Conservation (phyloP, 2,329 filamentous ascomycete genomes). For the Zasmidium citrigriseum region DNA sequence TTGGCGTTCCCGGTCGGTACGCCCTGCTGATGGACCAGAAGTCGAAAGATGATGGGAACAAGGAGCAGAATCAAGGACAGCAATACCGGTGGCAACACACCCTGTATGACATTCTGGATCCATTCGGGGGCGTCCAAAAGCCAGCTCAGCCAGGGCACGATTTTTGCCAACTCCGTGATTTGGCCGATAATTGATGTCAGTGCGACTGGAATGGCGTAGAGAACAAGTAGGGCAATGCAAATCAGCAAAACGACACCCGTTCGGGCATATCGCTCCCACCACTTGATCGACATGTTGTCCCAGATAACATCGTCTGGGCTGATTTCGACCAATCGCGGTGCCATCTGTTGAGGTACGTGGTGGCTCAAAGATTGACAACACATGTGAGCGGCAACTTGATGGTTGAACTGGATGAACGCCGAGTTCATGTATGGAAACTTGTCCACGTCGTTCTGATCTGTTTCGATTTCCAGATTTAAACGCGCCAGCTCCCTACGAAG, state of each 20-base stretch:
- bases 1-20: constrained; percentile 79
- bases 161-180: constrained; percentile 66
- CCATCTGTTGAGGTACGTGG: constrained; percentile 91
- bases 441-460: constrained; percentile 82
- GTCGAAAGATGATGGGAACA: constrained; percentile 74
- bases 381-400: constrained; percentile 97
- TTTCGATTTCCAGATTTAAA: constrained; percentile 87
- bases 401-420: constrained; percentile 97
- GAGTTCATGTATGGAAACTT: constrained; percentile 91
- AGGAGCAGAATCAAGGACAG: constrained; percentile 77
- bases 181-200: constrained; percentile 84
- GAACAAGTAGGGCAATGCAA: constrained; percentile 74
- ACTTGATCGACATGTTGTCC: constrained; percentile 94
- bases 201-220: constrained; percentile 89
- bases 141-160: constrained; percentile 70
- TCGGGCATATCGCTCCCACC: constrained; percentile 87
- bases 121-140: constrained; percentile 62
- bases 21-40: constrained; percentile 73
- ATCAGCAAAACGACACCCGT: constrained; percentile 64
- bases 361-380: constrained; percentile 90
- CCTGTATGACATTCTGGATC: constrained; percentile 71
- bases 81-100: constrained; percentile 79
- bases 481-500: constrained; percentile 83
- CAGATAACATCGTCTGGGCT: constrained; percentile 90
- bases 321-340: constrained; percentile 88